Conservation (phyloP, 257 asterid genomes). For the Penstemon davidsonii region DNA sequence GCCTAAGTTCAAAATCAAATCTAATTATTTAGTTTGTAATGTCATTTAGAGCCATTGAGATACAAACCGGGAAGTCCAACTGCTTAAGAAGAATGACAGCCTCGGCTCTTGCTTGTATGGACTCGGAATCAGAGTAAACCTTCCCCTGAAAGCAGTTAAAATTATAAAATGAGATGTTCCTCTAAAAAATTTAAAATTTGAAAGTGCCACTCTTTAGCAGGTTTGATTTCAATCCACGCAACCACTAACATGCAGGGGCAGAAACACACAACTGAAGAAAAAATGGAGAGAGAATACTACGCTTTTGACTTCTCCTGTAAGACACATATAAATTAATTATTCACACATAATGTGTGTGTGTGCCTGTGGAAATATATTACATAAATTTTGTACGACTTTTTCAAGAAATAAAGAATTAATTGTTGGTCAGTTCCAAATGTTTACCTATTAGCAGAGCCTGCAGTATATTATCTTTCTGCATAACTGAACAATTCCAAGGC, state of each 20-base stretch:
- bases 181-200: not conserved
- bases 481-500: slow-evolving; percentile 15
- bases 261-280: not conserved
- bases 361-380: too few species aligned
- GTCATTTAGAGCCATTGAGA: slow-evolving; percentile 14
- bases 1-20: slow-evolving; percentile 7
- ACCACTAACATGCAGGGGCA: not conserved
- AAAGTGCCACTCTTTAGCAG: not conserved
- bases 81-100: slow-evolving; percentile 98
- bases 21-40: not conserved
- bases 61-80: slow-evolving; percentile 88
- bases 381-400: too few species aligned
- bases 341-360: slow-evolving; percentile 2
- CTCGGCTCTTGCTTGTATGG: slow-evolving; percentile 97
- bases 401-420: not conserved
- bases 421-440: not conserved
- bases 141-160: slow-evolving; percentile 58
- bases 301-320: not conserved
- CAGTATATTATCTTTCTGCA: not conserved
- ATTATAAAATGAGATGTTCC: not conserved
- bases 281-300: not conserved
- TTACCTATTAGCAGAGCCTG: slow-evolving; percentile 3
- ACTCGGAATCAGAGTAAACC: slow-evolving; percentile 94
- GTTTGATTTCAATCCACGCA: slow-evolving; percentile 13
- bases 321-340: not conserved